These are phyloP conservation scores for Psilocybe sp. DNA, from an alignment of 768 basidiomycete genomes.

Conservation along the genomic window DNA sequence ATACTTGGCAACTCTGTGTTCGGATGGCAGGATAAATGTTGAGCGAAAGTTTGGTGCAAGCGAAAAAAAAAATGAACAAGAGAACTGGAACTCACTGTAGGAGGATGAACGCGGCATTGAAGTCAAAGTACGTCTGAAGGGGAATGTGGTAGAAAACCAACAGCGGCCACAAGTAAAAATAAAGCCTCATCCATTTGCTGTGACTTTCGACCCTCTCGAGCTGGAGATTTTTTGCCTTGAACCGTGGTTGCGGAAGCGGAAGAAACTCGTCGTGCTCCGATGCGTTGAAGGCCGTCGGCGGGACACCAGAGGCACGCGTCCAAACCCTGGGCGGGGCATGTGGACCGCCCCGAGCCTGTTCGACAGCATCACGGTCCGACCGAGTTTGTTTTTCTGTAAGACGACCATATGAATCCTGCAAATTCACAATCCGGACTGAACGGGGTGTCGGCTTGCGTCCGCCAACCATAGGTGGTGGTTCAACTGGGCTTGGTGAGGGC, in stretches of 20 bases:
- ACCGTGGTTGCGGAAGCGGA: conserved; percentile 54
- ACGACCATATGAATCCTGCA: conserved; percentile 45
- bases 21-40: conserved; percentile 2
- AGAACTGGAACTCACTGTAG: conserved; percentile 64
- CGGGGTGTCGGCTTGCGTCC: conserved; percentile 81
- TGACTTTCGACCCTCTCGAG: conserved; percentile 67
- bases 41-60: neutral
- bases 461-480: conserved; percentile 34
- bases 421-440: conserved; percentile 76
- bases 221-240: conserved; percentile 65
- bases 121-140: conserved; percentile 84
- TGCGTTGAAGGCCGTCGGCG: conserved; percentile 14
- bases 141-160: conserved; percentile 70
- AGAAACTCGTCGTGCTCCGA: conserved; percentile 12
- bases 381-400: conserved; percentile 29
- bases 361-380: conserved; percentile 43
- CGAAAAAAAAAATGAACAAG: conserved; percentile 7
- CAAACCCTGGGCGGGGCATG: conserved; percentile 21
- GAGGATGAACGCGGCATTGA: conserved; percentile 82
- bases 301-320: conserved; percentile 14
- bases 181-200: conserved; percentile 48
- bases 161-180: conserved; percentile 70
- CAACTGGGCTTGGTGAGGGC: conserved; percentile 25
- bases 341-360: conserved; percentile 42
- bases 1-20: conserved; percentile 63